A percentile compares a stretch with the other conserved stretches of the same genome.
phyloP scores from a whole-genome alignment of 768 basidiomycete genomes.

The Agaricus bisporus region DNA sequence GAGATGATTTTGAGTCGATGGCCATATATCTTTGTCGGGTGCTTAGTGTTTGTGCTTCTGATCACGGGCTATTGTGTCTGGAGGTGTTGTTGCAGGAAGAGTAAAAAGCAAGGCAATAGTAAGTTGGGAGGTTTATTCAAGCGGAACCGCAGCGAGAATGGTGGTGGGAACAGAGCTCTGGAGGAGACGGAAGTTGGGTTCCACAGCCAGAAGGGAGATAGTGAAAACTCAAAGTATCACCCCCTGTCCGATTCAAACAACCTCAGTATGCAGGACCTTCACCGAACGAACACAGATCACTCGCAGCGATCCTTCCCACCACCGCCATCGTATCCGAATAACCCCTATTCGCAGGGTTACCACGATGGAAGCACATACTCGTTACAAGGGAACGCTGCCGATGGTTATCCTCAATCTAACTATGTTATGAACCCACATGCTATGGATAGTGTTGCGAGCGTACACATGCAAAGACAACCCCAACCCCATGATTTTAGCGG shows the following conservation, averaged over 20 bases:
- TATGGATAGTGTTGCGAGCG: slow-evolving; percentile 3
- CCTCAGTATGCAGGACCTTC: slow-evolving; percentile 1
- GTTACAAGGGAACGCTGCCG: neutral
- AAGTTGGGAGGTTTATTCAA: slow-evolving; percentile 9
- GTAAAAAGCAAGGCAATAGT: slow-evolving; percentile 13
- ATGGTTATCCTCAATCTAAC: neutral
- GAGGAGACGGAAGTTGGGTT: neutral
- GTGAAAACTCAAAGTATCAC: slow-evolving; percentile 7
- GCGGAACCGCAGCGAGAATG: slow-evolving; percentile 5
- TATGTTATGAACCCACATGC: slow-evolving; percentile 6
- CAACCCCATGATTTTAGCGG: neutral
- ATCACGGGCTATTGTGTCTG: slow-evolving; percentile 46
- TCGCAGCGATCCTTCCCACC: neutral
- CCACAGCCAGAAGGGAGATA: neutral
- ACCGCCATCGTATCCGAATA: slow-evolving; percentile 1
- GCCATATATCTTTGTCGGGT: slow-evolving; percentile 66
- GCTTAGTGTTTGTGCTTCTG: slow-evolving; percentile 43
- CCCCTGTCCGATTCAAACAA: slow-evolving; percentile 1
- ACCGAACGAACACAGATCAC: slow-evolving; percentile 1
- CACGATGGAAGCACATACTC: slow-evolving; percentile 3
- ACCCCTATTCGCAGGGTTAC: neutral
- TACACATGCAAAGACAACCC: slow-evolving; percentile 4
- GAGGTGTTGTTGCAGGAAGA: slow-evolving; percentile 51
- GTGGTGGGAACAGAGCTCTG: neutral
- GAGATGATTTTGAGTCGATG: slow-evolving; percentile 63